Evolutionary conservation across 257 asterid genomes (phyloP).

Genomic region (Paraleonurus japonicus): DNA sequence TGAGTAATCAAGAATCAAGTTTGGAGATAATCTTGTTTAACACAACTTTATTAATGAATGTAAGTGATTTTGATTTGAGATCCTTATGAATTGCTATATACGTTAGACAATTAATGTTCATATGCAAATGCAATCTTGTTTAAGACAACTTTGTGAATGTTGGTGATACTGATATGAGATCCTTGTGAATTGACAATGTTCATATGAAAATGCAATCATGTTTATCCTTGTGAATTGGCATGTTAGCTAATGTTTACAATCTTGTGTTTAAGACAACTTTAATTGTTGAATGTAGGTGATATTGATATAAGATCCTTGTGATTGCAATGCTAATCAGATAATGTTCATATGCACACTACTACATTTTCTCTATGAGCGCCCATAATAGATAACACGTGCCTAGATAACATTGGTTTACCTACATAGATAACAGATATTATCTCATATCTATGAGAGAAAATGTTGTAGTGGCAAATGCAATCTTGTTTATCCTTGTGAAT

Average conservation of each 20-base stretch:
- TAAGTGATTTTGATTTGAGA: not conserved
- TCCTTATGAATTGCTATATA: not conserved
- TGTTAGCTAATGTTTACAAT: too few relatives aligned
- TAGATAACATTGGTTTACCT: too few relatives aligned
- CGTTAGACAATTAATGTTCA: not conserved
- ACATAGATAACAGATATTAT: too few relatives aligned
- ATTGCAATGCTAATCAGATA: not conserved
- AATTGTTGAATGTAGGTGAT: not conserved
- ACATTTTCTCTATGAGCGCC: too few relatives aligned
- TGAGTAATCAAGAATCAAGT: not conserved
- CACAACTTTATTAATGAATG: not conserved
- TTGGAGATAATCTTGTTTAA: not conserved
- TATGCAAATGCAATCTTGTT: not conserved
- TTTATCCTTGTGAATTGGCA: not conserved
- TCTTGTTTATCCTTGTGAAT: not conserved
- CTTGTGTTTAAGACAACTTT: too few relatives aligned
- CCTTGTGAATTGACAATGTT: too few relatives aligned
- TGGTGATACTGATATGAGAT: too few relatives aligned
- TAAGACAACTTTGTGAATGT: not conserved
- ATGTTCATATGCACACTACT: not conserved
- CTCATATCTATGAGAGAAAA: too few relatives aligned
- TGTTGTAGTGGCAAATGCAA: too few relatives aligned
- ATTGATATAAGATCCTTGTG: not conserved
- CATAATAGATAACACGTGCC: too few relatives aligned
- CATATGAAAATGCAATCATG: not conserved